A percentile compares a stretch with the other conserved stretches of the same genome.
Evolutionary conservation across 2,329 filamentous ascomycete species (phyloP).

Genomic region (Teratosphaeriaceae sp.): DNA sequence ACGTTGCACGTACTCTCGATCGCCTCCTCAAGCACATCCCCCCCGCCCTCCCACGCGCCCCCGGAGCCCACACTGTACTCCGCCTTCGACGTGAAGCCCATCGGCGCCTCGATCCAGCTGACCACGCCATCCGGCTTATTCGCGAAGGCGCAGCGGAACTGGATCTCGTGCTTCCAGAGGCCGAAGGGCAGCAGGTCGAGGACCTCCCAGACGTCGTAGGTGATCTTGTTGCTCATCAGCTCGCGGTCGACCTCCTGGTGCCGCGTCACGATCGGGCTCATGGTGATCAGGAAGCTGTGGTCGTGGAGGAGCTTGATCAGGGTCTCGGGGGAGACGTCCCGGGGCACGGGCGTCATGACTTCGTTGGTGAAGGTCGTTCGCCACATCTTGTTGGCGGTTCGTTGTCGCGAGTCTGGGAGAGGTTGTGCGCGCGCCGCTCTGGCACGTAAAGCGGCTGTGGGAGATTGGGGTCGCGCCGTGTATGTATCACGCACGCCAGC

Average conservation of each 20-base stretch:
- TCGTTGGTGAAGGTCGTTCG: constrained; percentile 6
- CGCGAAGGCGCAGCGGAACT: constrained; percentile 12
- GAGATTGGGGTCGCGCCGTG: too few species aligned
- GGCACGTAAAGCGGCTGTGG: too few species aligned
- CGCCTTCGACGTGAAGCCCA: constrained; percentile 9
- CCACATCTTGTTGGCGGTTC: constrained; percentile 1
- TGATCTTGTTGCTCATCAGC: constrained; percentile 7
- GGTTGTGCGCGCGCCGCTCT: too few species aligned
- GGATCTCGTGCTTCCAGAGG: constrained; percentile 14
- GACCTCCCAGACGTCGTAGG: constrained; percentile 14
- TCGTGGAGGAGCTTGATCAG: constrained; percentile 14
- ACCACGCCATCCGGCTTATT: constrained; percentile 10
- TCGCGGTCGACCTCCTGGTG: constrained; percentile 6
- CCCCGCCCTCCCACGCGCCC: constrained; percentile 1
- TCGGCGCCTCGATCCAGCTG: constrained; percentile 8
- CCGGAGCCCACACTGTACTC: constrained; percentile 6
- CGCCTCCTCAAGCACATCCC: constrained; percentile 10
- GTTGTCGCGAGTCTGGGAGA: not conserved
- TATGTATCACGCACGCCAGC: too few species aligned
- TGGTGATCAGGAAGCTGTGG: constrained; percentile 14
- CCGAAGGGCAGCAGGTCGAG: constrained; percentile 14
- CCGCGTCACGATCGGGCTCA: constrained; percentile 14
- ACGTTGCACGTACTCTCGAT: constrained; percentile 8
- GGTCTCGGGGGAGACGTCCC: constrained; percentile 5
- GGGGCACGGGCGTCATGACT: constrained; percentile 10